Percentiles rank a stretch among this genome's conserved stretches.
Evolutionary conservation across 75 land plant genomes (phyloP).

Genomic region (Selaginella moellendorffii): DNA sequence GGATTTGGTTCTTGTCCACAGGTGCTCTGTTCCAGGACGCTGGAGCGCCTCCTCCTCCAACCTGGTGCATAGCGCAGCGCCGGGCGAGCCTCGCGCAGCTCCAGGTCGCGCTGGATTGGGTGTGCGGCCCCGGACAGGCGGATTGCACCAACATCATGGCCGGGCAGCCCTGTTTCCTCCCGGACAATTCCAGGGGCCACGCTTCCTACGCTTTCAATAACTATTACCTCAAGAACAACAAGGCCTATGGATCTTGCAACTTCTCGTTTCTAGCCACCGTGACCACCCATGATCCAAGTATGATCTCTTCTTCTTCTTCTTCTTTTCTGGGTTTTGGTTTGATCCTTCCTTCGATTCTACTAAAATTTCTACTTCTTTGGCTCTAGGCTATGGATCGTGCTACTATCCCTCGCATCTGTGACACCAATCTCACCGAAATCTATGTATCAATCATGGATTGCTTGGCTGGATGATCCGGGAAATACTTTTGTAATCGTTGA

Average conservation of each 20-base stretch:
- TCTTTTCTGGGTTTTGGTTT: no score
- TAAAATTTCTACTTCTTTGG: not conserved
- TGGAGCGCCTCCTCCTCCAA: not conserved
- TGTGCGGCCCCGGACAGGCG: conserved; percentile 3
- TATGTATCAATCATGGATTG: no score
- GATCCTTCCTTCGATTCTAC: no score
- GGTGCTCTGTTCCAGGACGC: not conserved
- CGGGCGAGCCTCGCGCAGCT: not conserved
- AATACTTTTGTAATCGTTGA: no score
- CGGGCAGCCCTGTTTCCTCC: not conserved
- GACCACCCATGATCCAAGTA: not conserved
- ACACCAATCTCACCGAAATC: not conserved
- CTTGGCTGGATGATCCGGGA: no score
- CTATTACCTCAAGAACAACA: not conserved
- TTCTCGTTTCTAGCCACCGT: not conserved
- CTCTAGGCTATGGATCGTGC: not conserved
- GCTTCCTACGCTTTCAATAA: conserved; percentile 1
- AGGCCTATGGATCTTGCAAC: conserved; percentile 3
- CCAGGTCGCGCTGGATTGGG: conserved; percentile 3
- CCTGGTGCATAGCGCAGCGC: conserved; percentile 5
- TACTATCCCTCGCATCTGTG: not conserved
- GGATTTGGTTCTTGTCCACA: not conserved
- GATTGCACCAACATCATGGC: not conserved
- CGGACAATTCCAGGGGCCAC: not conserved
- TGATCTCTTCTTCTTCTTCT: not conserved